These are phyloP conservation scores for Dactylellina haptotyla DNA, from an alignment of 2,329 filamentous ascomycete species.

Conservation along the genomic window DNA sequence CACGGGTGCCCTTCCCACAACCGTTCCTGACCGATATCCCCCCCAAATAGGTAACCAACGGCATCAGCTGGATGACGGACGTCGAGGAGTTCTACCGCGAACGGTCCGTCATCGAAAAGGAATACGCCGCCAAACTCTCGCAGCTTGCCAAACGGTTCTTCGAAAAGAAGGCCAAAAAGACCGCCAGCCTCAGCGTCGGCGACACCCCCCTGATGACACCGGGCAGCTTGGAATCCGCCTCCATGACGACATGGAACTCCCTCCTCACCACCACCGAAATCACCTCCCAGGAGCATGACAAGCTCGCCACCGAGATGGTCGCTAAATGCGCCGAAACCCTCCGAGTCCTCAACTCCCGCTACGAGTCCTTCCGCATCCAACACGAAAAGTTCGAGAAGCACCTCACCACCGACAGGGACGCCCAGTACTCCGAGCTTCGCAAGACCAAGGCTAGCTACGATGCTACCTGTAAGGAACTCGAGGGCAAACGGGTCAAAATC, in stretches of 20 bases:
- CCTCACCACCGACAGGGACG: slow-evolving; percentile 87
- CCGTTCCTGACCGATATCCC: neutral
- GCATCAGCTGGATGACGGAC: slow-evolving; percentile 94
- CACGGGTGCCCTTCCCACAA: slow-evolving; percentile 4
- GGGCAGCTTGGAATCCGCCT: slow-evolving; percentile 94
- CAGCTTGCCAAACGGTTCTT: slow-evolving; percentile 94
- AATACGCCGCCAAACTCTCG: slow-evolving; percentile 89
- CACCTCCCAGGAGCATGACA: slow-evolving; percentile 87
- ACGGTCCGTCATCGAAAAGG: slow-evolving; percentile 91
- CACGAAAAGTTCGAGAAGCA: slow-evolving; percentile 89
- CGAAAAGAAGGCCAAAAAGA: slow-evolving; percentile 94
- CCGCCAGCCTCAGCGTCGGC: slow-evolving; percentile 86
- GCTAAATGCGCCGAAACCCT: slow-evolving; percentile 86
- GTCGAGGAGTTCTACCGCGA: slow-evolving; percentile 98
- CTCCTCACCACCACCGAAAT: slow-evolving; percentile 90
- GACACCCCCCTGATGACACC: slow-evolving; percentile 93
- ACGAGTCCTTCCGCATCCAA: slow-evolving; percentile 91
- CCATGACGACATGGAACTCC: slow-evolving; percentile 94
- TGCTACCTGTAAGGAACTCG: slow-evolving; percentile 89
- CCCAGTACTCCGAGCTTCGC: slow-evolving; percentile 82
- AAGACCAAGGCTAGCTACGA: slow-evolving; percentile 96
- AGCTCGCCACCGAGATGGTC: slow-evolving; percentile 80
- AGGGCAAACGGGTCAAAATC: slow-evolving; percentile 91
- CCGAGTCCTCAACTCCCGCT: slow-evolving; percentile 76
- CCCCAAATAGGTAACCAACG: slow-evolving; percentile 72